A percentile compares a stretch with the other conserved stretches of the same genome.
phyloP scores from a whole-genome alignment of 163 green algal species.

The Volvox carteri region DNA sequence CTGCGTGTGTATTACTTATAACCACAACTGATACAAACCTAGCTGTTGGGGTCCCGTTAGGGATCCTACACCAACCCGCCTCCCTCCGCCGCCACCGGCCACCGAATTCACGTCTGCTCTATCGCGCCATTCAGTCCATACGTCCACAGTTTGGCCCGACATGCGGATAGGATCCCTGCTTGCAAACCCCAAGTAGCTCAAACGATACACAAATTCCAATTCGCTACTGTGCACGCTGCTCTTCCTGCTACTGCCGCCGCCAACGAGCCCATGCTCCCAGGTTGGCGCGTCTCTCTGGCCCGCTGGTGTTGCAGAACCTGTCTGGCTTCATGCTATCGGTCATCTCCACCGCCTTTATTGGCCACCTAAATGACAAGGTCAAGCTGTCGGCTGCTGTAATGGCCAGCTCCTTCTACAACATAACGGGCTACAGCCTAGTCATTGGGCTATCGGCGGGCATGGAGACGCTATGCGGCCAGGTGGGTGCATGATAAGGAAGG shows the following conservation, averaged over 20 bases:
- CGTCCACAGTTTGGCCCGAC: too few species aligned
- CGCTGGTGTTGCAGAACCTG: conserved; percentile 63
- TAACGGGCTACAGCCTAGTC: conserved; percentile 67
- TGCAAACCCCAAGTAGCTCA: too few species aligned
- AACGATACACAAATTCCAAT: too few species aligned
- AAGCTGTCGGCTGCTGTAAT: conserved; percentile 65
- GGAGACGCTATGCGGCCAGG: conserved; percentile 64
- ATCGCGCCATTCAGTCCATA: too few species aligned
- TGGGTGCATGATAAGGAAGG: not conserved
- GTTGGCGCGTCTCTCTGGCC: conserved; percentile 2
- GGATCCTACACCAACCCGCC: too few species aligned
- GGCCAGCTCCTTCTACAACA: conserved; percentile 67
- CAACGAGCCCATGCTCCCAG: not conserved
- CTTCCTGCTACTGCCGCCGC: not conserved
- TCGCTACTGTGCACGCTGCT: too few species aligned
- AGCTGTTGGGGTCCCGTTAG: too few species aligned
- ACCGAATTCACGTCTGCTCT: too few species aligned
- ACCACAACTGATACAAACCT: too few species aligned
- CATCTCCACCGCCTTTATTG: conserved; percentile 56
- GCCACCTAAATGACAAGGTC: conserved; percentile 61
- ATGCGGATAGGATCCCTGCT: too few species aligned
- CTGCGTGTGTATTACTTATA: too few species aligned
- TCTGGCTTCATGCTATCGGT: conserved; percentile 58
- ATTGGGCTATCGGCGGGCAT: conserved; percentile 67
- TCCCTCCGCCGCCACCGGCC: too few species aligned